Evolutionary conservation across 176 grass and related monocot species (phyloP).

Genomic region (Juncus effusus): DNA sequence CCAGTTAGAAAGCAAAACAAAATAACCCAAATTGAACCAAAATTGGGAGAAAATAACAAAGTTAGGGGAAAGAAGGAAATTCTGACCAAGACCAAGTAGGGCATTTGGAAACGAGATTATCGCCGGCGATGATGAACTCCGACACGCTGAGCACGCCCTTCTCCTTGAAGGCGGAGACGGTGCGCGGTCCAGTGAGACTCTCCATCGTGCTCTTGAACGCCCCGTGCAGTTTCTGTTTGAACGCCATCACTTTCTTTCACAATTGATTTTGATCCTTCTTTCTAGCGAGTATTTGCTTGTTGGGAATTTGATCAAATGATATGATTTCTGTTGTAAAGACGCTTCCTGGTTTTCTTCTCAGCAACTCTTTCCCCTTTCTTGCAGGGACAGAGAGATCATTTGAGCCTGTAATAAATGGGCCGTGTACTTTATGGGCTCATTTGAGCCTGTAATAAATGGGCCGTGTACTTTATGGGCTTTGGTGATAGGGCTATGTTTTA

Average conservation of each 20-base stretch:
- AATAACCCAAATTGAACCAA: not conserved
- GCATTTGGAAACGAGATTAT: conserved; percentile 98
- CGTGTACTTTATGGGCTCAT: too few relatives aligned
- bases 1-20: not conserved
- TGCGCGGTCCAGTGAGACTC: conserved; percentile 70
- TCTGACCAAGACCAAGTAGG: conserved; percentile 95
- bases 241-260: conserved; percentile 40
- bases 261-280: too few relatives aligned
- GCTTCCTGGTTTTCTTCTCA: too few relatives aligned
- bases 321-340: too few relatives aligned
- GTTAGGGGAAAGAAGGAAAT: not conserved
- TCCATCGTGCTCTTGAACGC: conserved; percentile 82
- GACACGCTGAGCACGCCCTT: conserved; percentile 87
- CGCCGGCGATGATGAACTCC: conserved; percentile 92
- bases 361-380: too few relatives aligned
- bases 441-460: too few relatives aligned
- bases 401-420: too few relatives aligned
- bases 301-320: too few relatives aligned
- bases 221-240: conserved; percentile 69
- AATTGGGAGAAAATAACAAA: not conserved
- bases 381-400: too few relatives aligned
- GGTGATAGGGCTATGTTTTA: too few relatives aligned
- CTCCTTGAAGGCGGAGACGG: conserved; percentile 82
- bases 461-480: too few relatives aligned
- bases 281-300: too few relatives aligned